These are phyloP conservation scores for Amaranthus palmeri DNA, from an alignment of 148 eudicot genomes.

Conservation along the genomic window DNA sequence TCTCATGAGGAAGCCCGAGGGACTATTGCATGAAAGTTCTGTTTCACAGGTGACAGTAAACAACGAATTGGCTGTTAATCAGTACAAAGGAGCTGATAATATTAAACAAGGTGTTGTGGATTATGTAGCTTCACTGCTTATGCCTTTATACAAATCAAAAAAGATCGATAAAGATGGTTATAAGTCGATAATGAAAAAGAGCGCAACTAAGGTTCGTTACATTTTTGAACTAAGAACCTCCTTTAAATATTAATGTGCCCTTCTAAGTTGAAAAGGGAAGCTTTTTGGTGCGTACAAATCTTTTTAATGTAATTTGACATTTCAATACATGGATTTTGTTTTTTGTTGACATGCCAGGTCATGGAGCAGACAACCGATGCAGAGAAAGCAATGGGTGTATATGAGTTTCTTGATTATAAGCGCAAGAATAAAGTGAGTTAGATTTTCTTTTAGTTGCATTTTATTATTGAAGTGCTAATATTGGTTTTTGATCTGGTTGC, in stretches of 20 bases:
- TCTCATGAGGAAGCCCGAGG: slow-evolving; percentile 36
- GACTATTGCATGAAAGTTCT: slow-evolving; percentile 58
- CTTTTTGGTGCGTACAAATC: background rate
- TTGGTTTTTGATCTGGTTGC: no score
- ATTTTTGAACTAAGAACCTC: background rate
- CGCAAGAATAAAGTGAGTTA: slow-evolving; percentile 81
- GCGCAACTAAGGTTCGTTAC: slow-evolving; percentile 82
- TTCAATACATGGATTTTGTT: slow-evolving; percentile 1
- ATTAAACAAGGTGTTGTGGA: slow-evolving; percentile 90
- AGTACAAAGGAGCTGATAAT: slow-evolving; percentile 61
- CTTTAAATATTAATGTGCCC: background rate
- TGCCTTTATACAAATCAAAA: slow-evolving; percentile 93
- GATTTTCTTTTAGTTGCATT: slow-evolving; percentile 10
- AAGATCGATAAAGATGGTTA: slow-evolving; percentile 90
- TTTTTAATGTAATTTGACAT: background rate
- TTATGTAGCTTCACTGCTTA: slow-evolving; percentile 84
- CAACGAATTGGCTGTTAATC: slow-evolving; percentile 57
- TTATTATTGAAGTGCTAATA: no score
- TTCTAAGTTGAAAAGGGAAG: background rate
- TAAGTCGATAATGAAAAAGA: slow-evolving; percentile 94
- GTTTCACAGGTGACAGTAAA: slow-evolving; percentile 80
- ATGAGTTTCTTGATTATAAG: slow-evolving; percentile 89
- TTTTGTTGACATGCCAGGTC: slow-evolving; percentile 47
- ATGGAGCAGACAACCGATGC: slow-evolving; percentile 96
- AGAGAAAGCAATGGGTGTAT: slow-evolving; percentile 82